phyloP scores from a whole-genome alignment of 179 eudicot species.

The Camellia oleifera region DNA sequence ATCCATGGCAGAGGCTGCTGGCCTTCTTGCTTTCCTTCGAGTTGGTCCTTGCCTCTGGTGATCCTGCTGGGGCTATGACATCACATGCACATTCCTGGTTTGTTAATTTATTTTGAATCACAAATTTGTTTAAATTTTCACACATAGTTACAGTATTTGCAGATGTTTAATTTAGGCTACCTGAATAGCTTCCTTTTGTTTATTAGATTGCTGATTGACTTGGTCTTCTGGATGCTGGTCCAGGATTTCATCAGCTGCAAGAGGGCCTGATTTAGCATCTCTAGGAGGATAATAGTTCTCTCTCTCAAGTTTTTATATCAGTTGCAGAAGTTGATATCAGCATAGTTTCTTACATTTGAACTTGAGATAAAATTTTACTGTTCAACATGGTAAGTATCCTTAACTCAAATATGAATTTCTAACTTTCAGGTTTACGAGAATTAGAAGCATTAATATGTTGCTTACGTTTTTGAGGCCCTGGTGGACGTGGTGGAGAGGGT shows the following conservation, averaged over 20 bases:
- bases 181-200: too few species aligned
- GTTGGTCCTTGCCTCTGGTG: slow-evolving; percentile 34
- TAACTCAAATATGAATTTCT: not conserved
- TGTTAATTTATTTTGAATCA: too few species aligned
- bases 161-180: too few species aligned
- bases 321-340: not conserved
- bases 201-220: too few species aligned
- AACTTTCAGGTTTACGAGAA: not conserved
- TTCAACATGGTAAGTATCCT: not conserved
- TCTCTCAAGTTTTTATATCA: not conserved
- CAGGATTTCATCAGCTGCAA: too few species aligned
- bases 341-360: not conserved
- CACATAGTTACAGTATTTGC: too few species aligned
- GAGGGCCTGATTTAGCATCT: slow-evolving; percentile 4
- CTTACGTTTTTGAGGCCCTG: slow-evolving; percentile 36
- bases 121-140: too few species aligned
- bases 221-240: too few species aligned
- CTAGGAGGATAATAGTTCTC: not conserved
- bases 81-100: slow-evolving; percentile 6
- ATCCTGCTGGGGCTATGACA: slow-evolving; percentile 27
- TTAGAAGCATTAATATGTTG: not conserved
- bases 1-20: slow-evolving; percentile 53
- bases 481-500: slow-evolving; percentile 64
- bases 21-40: slow-evolving; percentile 53
- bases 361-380: not conserved